These are phyloP conservation scores for Alopecurus myosuroides DNA, from an alignment of 176 grass and related monocot species.

Conservation along the genomic window DNA sequence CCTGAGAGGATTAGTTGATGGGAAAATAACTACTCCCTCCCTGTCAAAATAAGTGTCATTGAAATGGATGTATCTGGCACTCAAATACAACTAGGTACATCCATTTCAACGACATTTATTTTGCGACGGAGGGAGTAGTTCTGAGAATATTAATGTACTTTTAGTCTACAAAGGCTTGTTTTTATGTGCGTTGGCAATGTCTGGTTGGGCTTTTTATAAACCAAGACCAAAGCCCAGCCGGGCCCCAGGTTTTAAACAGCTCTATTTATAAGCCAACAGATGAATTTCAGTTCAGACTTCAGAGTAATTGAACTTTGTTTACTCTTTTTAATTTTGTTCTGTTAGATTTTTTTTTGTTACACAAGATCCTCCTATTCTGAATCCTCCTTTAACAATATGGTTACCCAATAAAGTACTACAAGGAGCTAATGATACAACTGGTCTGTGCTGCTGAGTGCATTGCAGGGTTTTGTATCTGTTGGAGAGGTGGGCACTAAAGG, in stretches of 20 bases:
- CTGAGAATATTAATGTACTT: neutral
- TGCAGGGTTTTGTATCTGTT: constrained; percentile 66
- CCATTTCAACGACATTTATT: no score
- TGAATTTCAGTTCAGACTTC: neutral
- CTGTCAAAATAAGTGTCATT: no score
- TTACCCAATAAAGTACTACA: neutral
- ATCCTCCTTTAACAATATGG: neutral
- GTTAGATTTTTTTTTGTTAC: neutral
- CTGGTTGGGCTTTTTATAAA: neutral
- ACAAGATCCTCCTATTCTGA: neutral
- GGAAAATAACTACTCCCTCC: neutral
- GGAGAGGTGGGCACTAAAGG: constrained; percentile 87
- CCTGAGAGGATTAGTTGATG: neutral
- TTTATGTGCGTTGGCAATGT: neutral
- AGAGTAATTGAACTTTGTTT: neutral
- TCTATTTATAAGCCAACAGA: neutral
- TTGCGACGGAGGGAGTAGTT: no score
- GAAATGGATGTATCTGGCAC: no score
- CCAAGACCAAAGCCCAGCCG: neutral
- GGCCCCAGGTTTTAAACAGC: neutral
- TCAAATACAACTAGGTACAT: no score
- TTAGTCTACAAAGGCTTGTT: neutral
- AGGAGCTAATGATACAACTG: constrained; percentile 20
- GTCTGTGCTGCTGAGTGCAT: constrained; percentile 16
- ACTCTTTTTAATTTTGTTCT: neutral